phyloP scores from a whole-genome alignment of 768 basidiomycete species.

The Pleurotus pulmonarius region DNA sequence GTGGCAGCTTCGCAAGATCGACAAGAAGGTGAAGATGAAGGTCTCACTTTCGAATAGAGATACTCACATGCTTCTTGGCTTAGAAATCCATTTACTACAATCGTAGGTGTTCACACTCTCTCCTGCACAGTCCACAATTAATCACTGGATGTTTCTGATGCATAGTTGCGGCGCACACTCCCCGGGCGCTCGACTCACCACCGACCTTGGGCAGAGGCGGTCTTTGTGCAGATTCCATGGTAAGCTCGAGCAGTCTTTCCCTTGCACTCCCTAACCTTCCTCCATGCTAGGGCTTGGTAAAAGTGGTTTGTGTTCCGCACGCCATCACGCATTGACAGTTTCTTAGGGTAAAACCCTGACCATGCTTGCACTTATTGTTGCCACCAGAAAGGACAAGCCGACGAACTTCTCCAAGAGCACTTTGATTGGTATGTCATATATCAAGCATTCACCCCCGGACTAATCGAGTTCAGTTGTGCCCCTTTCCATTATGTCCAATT shows the following conservation, averaged over 20 bases:
- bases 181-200: slow-evolving; percentile 43
- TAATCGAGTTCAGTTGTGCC: slow-evolving; percentile 55
- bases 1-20: slow-evolving; percentile 69
- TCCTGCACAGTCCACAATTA: slow-evolving; percentile 2
- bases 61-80: background rate
- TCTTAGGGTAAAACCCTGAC: slow-evolving; percentile 85
- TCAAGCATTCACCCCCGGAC: background rate
- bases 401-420: slow-evolving; percentile 61
- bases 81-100: slow-evolving; percentile 68
- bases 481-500: slow-evolving; percentile 82
- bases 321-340: slow-evolving; percentile 38
- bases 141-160: background rate
- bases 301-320: slow-evolving; percentile 9
- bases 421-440: slow-evolving; percentile 61
- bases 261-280: background rate
- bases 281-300: slow-evolving; percentile 38
- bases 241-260: slow-evolving; percentile 11
- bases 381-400: slow-evolving; percentile 66
- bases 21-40: slow-evolving; percentile 35
- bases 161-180: slow-evolving; percentile 77
- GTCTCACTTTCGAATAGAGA: background rate
- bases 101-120: slow-evolving; percentile 31
- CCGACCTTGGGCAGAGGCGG: slow-evolving; percentile 82
- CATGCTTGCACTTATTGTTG: slow-evolving; percentile 76
- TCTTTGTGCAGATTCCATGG: slow-evolving; percentile 90